These are phyloP conservation scores for Boletus speciosus DNA, from an alignment of 768 basidiomycete genomes.

Conservation along the genomic window DNA sequence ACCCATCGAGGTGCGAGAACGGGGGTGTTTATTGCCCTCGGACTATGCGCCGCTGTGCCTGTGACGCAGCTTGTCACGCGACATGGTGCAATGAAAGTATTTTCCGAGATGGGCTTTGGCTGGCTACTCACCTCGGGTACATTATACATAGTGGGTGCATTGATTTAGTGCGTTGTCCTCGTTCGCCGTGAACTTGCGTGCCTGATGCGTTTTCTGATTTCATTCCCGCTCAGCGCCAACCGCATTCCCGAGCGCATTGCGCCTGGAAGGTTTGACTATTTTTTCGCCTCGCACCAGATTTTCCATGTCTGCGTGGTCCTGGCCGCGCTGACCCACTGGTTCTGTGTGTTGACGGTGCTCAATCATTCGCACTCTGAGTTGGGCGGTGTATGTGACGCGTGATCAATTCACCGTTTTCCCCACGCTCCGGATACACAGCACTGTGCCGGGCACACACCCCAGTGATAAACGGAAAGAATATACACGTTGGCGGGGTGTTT, in stretches of 20 bases:
- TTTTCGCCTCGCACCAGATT: constrained; percentile 83
- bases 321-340: constrained; percentile 68
- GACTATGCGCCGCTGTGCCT: constrained; percentile 66
- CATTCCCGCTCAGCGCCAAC: constrained; percentile 63
- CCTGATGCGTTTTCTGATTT: constrained; percentile 23
- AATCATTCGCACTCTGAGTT: constrained; percentile 50
- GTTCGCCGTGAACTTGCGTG: constrained; percentile 25
- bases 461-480: constrained; percentile 26
- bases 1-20: constrained; percentile 76
- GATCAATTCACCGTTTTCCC: constrained; percentile 25
- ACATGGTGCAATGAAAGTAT: constrained; percentile 54
- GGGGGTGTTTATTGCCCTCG: constrained; percentile 73
- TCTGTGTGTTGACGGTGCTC: constrained; percentile 52
- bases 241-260: constrained; percentile 73
- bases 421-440: constrained; percentile 18
- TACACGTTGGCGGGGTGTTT: constrained; percentile 29
- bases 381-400: constrained; percentile 18
- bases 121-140: constrained; percentile 70
- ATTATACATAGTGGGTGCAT: constrained; percentile 75
- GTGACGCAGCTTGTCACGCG: constrained; percentile 57
- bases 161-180: constrained; percentile 68
- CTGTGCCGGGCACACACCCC: constrained; percentile 15
- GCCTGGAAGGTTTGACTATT: constrained; percentile 77
- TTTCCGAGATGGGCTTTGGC: constrained; percentile 62
- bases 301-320: constrained; percentile 80